phyloP scores from a whole-genome alignment of 805 yeast genomes.

The Dipodascus albidus region DNA sequence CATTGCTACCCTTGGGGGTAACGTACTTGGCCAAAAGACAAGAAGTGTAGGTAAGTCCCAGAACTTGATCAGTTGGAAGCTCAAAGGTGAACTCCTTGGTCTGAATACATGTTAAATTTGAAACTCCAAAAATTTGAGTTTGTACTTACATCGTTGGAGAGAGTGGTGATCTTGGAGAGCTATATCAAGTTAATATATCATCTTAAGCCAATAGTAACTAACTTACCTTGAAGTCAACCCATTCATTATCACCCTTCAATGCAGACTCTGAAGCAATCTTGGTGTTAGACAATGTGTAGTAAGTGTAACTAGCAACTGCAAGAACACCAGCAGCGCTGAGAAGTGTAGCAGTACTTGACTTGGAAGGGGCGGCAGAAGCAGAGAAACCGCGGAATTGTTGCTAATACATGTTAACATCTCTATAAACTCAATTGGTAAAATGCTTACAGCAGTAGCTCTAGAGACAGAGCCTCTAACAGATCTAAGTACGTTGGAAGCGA shows the following conservation, averaged over 20 bases:
- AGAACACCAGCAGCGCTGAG: conserved; percentile 36
- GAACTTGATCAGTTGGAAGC: conserved; percentile 54
- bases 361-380: background rate
- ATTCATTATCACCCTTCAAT: conserved; percentile 18
- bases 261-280: conserved; percentile 16
- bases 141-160: conserved; percentile 1
- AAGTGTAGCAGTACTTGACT: conserved; percentile 13
- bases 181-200: background rate
- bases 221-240: conserved; percentile 21
- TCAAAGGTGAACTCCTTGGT: conserved; percentile 60
- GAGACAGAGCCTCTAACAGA: background rate
- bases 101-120: conserved; percentile 5
- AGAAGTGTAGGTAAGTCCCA: conserved; percentile 75
- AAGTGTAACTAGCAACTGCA: conserved; percentile 30
- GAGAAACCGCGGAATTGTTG: conserved; percentile 8
- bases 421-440: background rate
- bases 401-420: background rate
- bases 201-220: too few relatives aligned
- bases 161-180: background rate
- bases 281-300: conserved; percentile 23
- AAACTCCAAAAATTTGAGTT: background rate
- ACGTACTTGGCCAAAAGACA: conserved; percentile 64
- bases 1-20: conserved; percentile 74
- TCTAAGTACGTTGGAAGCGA: background rate
- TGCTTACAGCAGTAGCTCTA: background rate